Conservation (phyloP, 768 basidiomycete species). For the Mycena amicta region DNA sequence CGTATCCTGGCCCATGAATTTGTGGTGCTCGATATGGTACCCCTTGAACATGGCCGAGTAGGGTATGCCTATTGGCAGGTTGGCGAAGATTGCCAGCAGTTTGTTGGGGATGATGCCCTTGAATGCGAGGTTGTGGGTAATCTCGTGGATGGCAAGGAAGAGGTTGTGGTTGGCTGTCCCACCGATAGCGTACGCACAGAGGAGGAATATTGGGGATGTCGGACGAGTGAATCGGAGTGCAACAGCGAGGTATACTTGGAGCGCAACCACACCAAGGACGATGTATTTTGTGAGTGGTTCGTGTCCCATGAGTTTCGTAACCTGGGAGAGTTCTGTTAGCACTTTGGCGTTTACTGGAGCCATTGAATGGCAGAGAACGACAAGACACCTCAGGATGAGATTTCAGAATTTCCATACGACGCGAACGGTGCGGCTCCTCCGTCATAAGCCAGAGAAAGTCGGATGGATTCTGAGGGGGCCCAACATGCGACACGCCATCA, state of each 20-base stretch:
- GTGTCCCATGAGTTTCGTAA: slow-evolving; percentile 95
- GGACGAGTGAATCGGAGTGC: slow-evolving; percentile 70
- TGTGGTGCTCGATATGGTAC: slow-evolving; percentile 97
- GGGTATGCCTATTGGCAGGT: slow-evolving; percentile 91
- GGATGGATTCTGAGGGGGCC: slow-evolving; percentile 69
- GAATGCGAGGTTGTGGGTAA: slow-evolving; percentile 97
- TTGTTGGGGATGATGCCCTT: slow-evolving; percentile 82
- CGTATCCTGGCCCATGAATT: slow-evolving; percentile 92
- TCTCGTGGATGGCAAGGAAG: slow-evolving; percentile 98
- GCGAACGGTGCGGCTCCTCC: slow-evolving; percentile 92
- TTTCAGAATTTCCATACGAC: slow-evolving; percentile 88
- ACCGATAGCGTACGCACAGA: slow-evolving; percentile 82
- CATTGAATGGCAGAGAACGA: neutral
- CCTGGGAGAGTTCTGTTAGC: no score
- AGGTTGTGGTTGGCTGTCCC: slow-evolving; percentile 97
- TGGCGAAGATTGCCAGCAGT: slow-evolving; percentile 85
- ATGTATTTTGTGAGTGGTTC: slow-evolving; percentile 91
- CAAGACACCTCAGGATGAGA: slow-evolving; percentile 83
- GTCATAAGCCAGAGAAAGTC: slow-evolving; percentile 98
- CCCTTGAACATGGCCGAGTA: slow-evolving; percentile 97
- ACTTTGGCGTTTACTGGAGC: slow-evolving; percentile 3
- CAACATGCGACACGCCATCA: slow-evolving; percentile 44
- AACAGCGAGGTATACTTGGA: slow-evolving; percentile 71
- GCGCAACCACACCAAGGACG: slow-evolving; percentile 76
- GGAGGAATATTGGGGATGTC: slow-evolving; percentile 70